phyloP scores from a whole-genome alignment of 352 stramenopile species.

The Phytophthora niederhauseri region DNA sequence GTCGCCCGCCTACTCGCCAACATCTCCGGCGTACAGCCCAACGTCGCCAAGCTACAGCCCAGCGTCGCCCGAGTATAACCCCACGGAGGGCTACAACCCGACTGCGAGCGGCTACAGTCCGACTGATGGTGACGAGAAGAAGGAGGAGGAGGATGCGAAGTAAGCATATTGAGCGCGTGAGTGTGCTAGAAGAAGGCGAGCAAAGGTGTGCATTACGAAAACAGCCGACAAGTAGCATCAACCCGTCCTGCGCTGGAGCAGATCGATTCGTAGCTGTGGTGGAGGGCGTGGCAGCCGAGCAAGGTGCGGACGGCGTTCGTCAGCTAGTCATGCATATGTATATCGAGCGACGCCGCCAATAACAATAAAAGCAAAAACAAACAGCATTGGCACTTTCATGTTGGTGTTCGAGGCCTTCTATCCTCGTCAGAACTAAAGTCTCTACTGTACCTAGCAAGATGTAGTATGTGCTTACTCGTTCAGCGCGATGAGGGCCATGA shows the following conservation, averaged over 20 bases:
- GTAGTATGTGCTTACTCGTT: constrained; percentile 49
- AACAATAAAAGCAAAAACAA: constrained; percentile 32
- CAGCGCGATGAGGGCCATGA: constrained; percentile 84
- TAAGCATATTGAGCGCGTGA: constrained; percentile 24
- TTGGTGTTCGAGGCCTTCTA: constrained; percentile 5
- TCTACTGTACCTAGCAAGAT: not conserved
- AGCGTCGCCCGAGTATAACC: constrained; percentile 83
- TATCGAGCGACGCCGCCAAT: constrained; percentile 19
- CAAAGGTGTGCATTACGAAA: constrained; percentile 35
- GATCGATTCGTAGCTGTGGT: constrained; percentile 22
- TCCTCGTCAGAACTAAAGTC: constrained; percentile 4
- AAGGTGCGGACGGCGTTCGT: constrained; percentile 11
- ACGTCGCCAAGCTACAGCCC: constrained; percentile 80
- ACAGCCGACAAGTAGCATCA: constrained; percentile 7
- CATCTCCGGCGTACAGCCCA: constrained; percentile 74
- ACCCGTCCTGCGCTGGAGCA: constrained; percentile 2
- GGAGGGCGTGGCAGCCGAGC: constrained; percentile 12
- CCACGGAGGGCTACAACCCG: constrained; percentile 81
- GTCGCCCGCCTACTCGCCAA: constrained; percentile 78
- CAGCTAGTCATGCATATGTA: constrained; percentile 30
- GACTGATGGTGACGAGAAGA: constrained; percentile 66
- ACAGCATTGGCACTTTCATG: constrained; percentile 29
- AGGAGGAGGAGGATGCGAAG: constrained; percentile 38
- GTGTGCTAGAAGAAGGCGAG: constrained; percentile 27
- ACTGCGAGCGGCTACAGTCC: constrained; percentile 78